These are phyloP conservation scores for Sclerotinia minor DNA, from an alignment of 2,329 filamentous ascomycete genomes.

Conservation along the genomic window DNA sequence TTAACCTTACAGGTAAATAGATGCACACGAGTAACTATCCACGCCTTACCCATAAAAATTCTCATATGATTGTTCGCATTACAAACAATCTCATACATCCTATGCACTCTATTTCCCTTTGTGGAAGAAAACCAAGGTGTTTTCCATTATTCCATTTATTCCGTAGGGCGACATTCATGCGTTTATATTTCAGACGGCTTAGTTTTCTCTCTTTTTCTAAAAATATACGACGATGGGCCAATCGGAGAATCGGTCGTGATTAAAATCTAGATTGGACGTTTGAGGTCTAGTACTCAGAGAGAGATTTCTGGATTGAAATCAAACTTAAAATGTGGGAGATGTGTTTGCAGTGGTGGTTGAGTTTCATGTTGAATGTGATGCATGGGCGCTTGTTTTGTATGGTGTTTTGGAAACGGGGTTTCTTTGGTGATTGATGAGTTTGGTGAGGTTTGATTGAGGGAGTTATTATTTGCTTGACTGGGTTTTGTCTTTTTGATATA, in stretches of 20 bases:
- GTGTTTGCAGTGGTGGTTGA: not conserved
- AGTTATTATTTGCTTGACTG: too few relatives aligned
- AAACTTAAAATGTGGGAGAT: not conserved
- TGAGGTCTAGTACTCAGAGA: not conserved
- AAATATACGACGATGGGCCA: not conserved
- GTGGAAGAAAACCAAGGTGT: not conserved
- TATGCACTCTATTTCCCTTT: not conserved
- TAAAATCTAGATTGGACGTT: not conserved
- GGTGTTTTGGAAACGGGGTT: not conserved
- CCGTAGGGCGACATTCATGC: conserved; percentile 1
- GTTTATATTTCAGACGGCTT: not conserved
- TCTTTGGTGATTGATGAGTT: not conserved
- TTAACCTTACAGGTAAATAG: not conserved
- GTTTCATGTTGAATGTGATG: conserved; percentile 5
- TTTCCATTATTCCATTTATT: not conserved
- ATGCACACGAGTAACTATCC: not conserved
- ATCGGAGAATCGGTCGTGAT: not conserved
- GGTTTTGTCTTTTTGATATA: not conserved
- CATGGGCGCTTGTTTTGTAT: not conserved
- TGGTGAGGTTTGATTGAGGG: not conserved
- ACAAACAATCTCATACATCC: conserved; percentile 2
- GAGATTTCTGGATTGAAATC: not conserved
- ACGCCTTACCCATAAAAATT: not conserved
- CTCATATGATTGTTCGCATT: not conserved
- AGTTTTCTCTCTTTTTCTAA: too few relatives aligned